Evolutionary conservation across 345 rosid genomes (phyloP).

Genomic region (Jatropha curcas): DNA sequence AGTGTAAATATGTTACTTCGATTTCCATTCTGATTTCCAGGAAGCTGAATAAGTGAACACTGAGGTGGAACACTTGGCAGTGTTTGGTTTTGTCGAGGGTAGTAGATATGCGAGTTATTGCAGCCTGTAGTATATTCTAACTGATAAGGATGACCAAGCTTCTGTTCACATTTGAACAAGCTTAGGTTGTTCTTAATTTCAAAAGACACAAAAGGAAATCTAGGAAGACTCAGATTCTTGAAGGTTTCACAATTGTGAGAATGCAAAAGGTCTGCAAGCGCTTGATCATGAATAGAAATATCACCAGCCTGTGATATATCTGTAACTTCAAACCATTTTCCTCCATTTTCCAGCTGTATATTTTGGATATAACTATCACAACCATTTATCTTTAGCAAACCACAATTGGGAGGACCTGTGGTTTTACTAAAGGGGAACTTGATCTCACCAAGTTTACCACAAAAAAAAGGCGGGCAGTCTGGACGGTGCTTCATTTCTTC

Average conservation of each 20-base stretch:
- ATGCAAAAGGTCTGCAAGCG: background rate
- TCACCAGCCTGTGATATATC: conserved; percentile 36
- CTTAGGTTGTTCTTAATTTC: background rate
- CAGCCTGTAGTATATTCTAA: conserved; percentile 5
- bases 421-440: conserved; percentile 37
- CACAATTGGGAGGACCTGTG: conserved; percentile 27
- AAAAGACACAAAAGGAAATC: conserved; percentile 29
- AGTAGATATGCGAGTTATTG: conserved; percentile 10
- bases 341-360: conserved; percentile 36
- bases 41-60: conserved; percentile 32
- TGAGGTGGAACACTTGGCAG: conserved; percentile 11
- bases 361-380: conserved; percentile 17
- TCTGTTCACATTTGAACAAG: conserved; percentile 33
- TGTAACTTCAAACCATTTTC: conserved; percentile 26
- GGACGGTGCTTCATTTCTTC: background rate
- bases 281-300: conserved; percentile 24
- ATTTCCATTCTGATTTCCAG: background rate
- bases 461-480: conserved; percentile 24
- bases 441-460: conserved; percentile 33
- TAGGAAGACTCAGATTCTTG: conserved; percentile 31
- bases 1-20: too few relatives aligned
- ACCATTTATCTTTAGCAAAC: conserved; percentile 28
- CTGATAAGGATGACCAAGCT: background rate
- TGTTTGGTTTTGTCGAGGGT: background rate
- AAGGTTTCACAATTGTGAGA: conserved; percentile 27